A percentile compares a stretch with the other conserved stretches of the same genome.
These are phyloP conservation scores for Debaryomycetaceae sp. DNA, from an alignment of 1,139 yeast genomes.

Conservation along the genomic window DNA sequence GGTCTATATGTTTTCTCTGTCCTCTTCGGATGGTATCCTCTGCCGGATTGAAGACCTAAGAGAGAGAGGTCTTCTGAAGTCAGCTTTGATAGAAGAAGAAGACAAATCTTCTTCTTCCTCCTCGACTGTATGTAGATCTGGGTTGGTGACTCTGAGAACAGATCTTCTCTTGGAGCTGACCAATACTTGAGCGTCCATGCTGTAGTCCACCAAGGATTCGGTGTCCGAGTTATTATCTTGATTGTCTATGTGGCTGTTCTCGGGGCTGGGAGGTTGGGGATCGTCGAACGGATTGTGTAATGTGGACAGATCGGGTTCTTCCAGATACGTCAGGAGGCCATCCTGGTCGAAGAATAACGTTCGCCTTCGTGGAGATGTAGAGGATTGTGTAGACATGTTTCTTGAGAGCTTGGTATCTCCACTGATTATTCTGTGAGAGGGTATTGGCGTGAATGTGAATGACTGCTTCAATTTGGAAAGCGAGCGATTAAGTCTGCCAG, in stretches of 20 bases:
- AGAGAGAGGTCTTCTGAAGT: background rate
- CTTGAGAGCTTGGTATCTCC: constrained; percentile 6
- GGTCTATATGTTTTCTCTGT: background rate
- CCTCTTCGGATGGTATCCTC: constrained; percentile 30
- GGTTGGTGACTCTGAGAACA: constrained; percentile 62
- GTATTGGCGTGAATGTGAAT: constrained; percentile 18
- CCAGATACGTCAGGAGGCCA: background rate
- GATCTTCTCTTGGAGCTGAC: constrained; percentile 70
- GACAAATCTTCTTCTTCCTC: constrained; percentile 2
- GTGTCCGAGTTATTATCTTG: constrained; percentile 13
- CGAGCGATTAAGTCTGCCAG: constrained; percentile 16
- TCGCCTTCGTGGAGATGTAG: background rate
- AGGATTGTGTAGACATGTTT: background rate
- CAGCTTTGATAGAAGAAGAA: background rate
- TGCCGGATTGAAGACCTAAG: constrained; percentile 16
- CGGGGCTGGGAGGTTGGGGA: background rate
- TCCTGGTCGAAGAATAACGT: background rate
- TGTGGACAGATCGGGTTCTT: constrained; percentile 4
- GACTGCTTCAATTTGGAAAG: constrained; percentile 23
- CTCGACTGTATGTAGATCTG: constrained; percentile 35
- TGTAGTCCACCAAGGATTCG: constrained; percentile 33
- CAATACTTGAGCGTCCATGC: constrained; percentile 68
- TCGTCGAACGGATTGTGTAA: constrained; percentile 2
- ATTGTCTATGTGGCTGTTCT: constrained; percentile 23
- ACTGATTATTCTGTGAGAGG: constrained; percentile 8